Evolutionary conservation across 495 filamentous ascomycete species (phyloP).

Genomic region (Melanomma pulvis-pyrius): DNA sequence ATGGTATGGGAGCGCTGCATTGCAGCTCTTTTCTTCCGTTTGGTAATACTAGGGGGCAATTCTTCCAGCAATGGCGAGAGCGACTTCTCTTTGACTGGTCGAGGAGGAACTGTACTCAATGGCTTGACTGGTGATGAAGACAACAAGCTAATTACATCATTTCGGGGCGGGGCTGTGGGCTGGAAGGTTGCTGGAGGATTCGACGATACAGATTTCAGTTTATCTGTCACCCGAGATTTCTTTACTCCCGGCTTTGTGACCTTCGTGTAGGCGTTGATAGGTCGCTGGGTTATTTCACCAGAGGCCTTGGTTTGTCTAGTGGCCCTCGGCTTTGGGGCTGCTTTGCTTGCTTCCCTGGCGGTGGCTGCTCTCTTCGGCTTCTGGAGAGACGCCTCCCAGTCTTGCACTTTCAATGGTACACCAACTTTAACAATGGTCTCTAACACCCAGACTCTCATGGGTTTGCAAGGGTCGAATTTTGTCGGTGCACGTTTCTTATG

Average conservation of each 20-base stretch:
- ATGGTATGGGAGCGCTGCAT: conserved; percentile 32
- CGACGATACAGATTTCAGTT: conserved; percentile 1
- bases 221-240: conserved; percentile 1
- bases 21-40: conserved; percentile 14
- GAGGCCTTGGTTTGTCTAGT: conserved; percentile 25
- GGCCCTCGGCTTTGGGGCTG: conserved; percentile 20
- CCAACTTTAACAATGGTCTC: conserved; percentile 70
- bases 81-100: neutral
- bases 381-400: conserved; percentile 70
- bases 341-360: conserved; percentile 30
- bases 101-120: neutral
- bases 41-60: conserved; percentile 24
- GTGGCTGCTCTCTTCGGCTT: conserved; percentile 52
- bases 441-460: conserved; percentile 75
- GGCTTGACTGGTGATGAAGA: conserved; percentile 27
- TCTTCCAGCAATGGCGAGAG: conserved; percentile 20
- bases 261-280: conserved; percentile 33
- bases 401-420: conserved; percentile 70
- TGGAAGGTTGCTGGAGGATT: neutral
- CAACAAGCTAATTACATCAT: conserved; percentile 15
- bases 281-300: conserved; percentile 16
- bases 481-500: conserved; percentile 62
- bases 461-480: conserved; percentile 64
- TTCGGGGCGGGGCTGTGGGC: neutral
- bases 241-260: conserved; percentile 39